Evolutionary conservation across 805 yeast species (phyloP).

Genomic region (Pichia ethanolica): DNA sequence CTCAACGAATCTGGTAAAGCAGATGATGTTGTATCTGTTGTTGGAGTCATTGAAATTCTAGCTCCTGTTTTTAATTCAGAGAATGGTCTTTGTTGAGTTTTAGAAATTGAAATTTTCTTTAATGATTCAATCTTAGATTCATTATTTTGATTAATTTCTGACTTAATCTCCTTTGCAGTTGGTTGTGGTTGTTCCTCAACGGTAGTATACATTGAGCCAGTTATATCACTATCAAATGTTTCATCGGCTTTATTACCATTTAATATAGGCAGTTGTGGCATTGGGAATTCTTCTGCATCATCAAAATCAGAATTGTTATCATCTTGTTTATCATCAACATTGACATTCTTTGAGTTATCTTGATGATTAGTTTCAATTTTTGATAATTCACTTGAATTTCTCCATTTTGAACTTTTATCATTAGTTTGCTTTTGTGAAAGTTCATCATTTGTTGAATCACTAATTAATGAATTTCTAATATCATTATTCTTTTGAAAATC

Average conservation of each 20-base stretch:
- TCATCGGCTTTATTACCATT: constrained; percentile 7
- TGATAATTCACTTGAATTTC: neutral
- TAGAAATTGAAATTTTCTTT: neutral
- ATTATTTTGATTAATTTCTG: no score
- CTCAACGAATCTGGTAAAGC: neutral
- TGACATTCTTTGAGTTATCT: neutral
- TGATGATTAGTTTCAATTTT: constrained; percentile 8
- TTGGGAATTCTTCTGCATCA: constrained; percentile 22
- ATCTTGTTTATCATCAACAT: neutral
- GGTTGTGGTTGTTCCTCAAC: constrained; percentile 1
- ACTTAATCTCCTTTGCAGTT: no score
- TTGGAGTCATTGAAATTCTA: neutral
- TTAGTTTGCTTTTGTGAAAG: neutral
- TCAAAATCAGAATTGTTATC: constrained; percentile 19
- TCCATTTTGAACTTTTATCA: constrained; percentile 8
- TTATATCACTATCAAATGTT: constrained; percentile 5
- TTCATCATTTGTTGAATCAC: constrained; percentile 18
- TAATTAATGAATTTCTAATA: constrained; percentile 23
- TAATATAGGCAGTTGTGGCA: neutral
- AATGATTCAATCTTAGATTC: no score
- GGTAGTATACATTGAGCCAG: constrained; percentile 6
- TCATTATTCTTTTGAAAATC: constrained; percentile 16
- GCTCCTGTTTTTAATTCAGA: neutral
- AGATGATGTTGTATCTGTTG: neutral
- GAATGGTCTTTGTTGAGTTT: neutral